These are phyloP conservation scores for Xylaria sp. DNA, from an alignment of 2,329 filamentous ascomycete species.

Conservation along the genomic window DNA sequence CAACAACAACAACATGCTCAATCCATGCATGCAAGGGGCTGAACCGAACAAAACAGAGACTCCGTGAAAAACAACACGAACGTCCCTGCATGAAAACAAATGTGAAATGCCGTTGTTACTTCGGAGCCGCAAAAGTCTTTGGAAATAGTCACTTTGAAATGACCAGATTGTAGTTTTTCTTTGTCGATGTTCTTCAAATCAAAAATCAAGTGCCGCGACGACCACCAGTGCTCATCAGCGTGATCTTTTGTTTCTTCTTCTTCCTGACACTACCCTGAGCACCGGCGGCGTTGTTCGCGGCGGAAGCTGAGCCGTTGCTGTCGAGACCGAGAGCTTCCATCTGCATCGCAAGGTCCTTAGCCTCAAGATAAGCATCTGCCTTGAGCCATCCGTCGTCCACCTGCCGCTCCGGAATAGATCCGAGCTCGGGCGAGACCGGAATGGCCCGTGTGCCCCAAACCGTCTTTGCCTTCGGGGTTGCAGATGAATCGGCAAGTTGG, in stretches of 20 bases:
- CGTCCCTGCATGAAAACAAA: not conserved
- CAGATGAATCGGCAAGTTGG: slow-evolving; percentile 70
- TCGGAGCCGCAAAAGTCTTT: not conserved
- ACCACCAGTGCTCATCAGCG: slow-evolving; percentile 64
- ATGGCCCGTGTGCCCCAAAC: slow-evolving; percentile 87
- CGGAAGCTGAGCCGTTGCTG: slow-evolving; percentile 17
- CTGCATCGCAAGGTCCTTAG: slow-evolving; percentile 55
- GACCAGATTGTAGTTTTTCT: not conserved
- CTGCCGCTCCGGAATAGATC: slow-evolving; percentile 35
- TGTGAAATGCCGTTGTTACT: not conserved
- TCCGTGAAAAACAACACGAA: no score
- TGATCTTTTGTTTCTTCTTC: slow-evolving; percentile 69
- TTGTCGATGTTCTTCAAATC: not conserved
- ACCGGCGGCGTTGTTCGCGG: slow-evolving; percentile 15
- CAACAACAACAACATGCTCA: not conserved
- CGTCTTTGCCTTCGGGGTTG: slow-evolving; percentile 71
- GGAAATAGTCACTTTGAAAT: not conserved
- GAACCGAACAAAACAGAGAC: no score
- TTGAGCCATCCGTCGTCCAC: slow-evolving; percentile 80
- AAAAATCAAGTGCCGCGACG: slow-evolving; percentile 30
- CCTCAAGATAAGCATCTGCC: slow-evolving; percentile 66
- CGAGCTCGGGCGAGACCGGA: slow-evolving; percentile 52
- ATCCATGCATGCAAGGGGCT: not conserved
- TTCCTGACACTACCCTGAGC: slow-evolving; percentile 45
- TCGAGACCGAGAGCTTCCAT: slow-evolving; percentile 49